These are phyloP conservation scores for Mesotaenium endlicherianum DNA, from an alignment of 139 green algal genomes.

Conservation along the genomic window DNA sequence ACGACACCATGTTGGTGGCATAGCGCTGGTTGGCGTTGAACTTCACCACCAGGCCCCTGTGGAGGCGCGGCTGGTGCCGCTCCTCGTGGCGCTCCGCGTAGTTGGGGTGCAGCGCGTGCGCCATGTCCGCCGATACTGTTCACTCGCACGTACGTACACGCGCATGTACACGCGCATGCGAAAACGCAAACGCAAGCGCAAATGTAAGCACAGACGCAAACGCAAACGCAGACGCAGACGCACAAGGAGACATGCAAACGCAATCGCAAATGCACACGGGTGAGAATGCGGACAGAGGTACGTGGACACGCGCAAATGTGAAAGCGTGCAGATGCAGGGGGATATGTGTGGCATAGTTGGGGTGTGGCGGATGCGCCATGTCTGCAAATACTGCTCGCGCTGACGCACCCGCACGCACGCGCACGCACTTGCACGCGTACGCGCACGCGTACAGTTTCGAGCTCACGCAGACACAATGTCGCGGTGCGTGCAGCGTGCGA, in stretches of 20 bases:
- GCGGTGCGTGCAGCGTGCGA: too few species aligned
- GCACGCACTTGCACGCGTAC: too few species aligned
- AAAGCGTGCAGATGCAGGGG: too few species aligned
- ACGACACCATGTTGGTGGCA: conserved; percentile 80
- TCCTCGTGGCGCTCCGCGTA: conserved; percentile 64
- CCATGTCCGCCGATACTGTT: conserved; percentile 88
- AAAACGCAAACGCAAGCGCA: background rate
- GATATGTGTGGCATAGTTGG: too few species aligned
- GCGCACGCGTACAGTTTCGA: too few species aligned
- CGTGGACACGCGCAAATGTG: background rate
- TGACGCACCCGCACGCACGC: too few species aligned
- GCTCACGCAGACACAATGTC: too few species aligned
- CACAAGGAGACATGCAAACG: too few species aligned
- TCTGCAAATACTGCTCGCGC: too few species aligned
- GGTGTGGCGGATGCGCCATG: too few species aligned
- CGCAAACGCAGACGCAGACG: background rate
- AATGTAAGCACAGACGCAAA: background rate
- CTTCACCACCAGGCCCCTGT: conserved; percentile 84
- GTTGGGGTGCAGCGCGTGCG: conserved; percentile 93
- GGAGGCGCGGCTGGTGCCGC: conserved; percentile 54
- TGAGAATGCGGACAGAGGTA: background rate
- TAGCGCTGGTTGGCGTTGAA: conserved; percentile 96
- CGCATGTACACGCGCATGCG: background rate
- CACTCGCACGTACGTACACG: background rate
- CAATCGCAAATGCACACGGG: background rate